Evolutionary conservation across 495 filamentous ascomycete species (phyloP), one percentile per base, ranked within the genome.

Genomic region (Neurospora sp.): DNA sequence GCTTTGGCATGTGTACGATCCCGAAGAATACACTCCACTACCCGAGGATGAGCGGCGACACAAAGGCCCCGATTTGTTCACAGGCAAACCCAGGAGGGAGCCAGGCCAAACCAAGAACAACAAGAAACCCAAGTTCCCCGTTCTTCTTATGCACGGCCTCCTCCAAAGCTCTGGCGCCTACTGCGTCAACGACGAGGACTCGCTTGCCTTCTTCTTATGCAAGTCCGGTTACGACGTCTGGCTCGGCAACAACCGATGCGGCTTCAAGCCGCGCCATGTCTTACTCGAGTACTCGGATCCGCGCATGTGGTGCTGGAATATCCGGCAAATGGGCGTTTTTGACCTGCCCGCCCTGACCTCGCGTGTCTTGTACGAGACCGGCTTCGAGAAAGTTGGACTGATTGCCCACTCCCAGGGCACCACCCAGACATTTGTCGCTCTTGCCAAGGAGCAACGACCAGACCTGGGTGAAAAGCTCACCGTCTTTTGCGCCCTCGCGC

Each of bases 251-350:
- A 97, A 97, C 78, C 90, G 95, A 31, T 98, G 96, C 79, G 96
- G 94, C 14, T 92, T 95, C 79, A 78, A 86, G 1, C 94, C 95
- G 3, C 85, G 89, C 74, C 95, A 98, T 76, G 88, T 86, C 1
- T 83, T 90, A 14, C 84, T 98, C 62, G 84, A 85, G 2, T 88
- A 90, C 73, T 83, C 83, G 20, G 95, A 98, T 77, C 95, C 95
- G 7, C 88, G 94, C 23, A 97, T 98, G 94, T 98, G 95, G 95
- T 88, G 91, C 12, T 98, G 95, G 95, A 97, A 97, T 77, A 96
- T 98, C 72, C 89, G 92, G 0, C 93, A 97, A 82, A 95, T 98
- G 90, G 96, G 95, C 16, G 90, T 93, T 0, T 88, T 96, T 74
- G 95, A 98, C 79, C 87, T 98, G n/a, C 86, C 96, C 1, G 94